Base-by-base conservation (phyloP, 805 yeast genomes). In the Ogataea allantospora region DNA sequence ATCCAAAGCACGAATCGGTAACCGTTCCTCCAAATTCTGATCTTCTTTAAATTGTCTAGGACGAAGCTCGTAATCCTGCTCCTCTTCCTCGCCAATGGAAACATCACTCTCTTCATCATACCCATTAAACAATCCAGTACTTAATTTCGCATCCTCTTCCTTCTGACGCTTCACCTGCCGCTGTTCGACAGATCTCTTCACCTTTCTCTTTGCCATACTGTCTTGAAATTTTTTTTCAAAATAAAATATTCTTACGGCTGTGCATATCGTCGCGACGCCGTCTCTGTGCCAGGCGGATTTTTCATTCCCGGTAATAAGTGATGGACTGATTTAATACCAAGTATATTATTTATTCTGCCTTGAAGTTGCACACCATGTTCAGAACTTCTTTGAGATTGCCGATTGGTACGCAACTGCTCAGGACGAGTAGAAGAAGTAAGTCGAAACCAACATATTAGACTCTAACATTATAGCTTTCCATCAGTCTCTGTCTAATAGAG, bases 1-100 rank as follows among this genome's bases (percentile, higher is more conserved):
- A 45, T 78, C 86, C 11, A 71, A 69, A 4, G 71, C 67, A 52
- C 83, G 84, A 37, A 89, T 85, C 1, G 98, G 98, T 38, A 91
- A 69, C 8, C 83, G 81, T 55, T 85, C 96, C 5, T 73, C 70
- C 33, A 60, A 35, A 4, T 66, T 68, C 5, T 67, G 71, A 8
- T 62, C 63, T 9, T 67, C 60, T 13, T 63, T 62, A 46, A 78
- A 62, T 3, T 60, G 52, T 58, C 98, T 73, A 2, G 96, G 95
- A 39, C 57, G 63, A 47, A 70, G 62, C 57, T 89, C 98, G 51
- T 87, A 88, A 38, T 78, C 89, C 53, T 80, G 85, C 51, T 86
- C 95, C 42, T 75, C 81, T 40, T 82, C 73, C 5, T 51, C 60
- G 12, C 58, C 52, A 6, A 45, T 41, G 4, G 46, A 42, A 7